phyloP scores from a whole-genome alignment of 805 yeast species.

The Isabelozyma gotoi region DNA sequence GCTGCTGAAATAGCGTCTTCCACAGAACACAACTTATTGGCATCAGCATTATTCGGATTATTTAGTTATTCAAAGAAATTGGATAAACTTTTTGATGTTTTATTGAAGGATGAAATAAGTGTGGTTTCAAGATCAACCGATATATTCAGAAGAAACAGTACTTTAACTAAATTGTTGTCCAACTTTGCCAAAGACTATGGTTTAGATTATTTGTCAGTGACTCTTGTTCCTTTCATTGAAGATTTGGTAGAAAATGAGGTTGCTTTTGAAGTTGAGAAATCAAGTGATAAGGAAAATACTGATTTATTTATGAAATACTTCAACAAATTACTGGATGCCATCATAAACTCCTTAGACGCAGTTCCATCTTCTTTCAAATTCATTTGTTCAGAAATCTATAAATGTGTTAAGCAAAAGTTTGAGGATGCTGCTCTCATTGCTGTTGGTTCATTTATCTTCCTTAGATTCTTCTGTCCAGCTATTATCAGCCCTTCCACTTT shows the following conservation, averaged over 20 bases:
- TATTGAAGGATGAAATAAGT: slow-evolving; percentile 63
- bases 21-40: slow-evolving; percentile 67
- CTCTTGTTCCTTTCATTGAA: slow-evolving; percentile 57
- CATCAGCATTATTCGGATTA: slow-evolving; percentile 60
- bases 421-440: slow-evolving; percentile 62
- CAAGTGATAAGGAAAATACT: slow-evolving; percentile 32
- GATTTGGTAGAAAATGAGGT: slow-evolving; percentile 50
- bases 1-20: slow-evolving; percentile 64
- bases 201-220: slow-evolving; percentile 49
- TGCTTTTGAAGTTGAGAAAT: slow-evolving; percentile 65
- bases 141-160: slow-evolving; percentile 76
- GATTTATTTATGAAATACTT: slow-evolving; percentile 57
- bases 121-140: slow-evolving; percentile 64
- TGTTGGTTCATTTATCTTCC: slow-evolving; percentile 82
- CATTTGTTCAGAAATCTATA: slow-evolving; percentile 66
- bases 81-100: slow-evolving; percentile 49
- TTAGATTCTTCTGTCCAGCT: slow-evolving; percentile 87
- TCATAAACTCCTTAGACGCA: slow-evolving; percentile 50
- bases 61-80: slow-evolving; percentile 39
- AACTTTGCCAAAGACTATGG: slow-evolving; percentile 72
- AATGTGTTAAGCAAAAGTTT: slow-evolving; percentile 57
- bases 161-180: slow-evolving; percentile 75
- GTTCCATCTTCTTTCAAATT: slow-evolving; percentile 74
- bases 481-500: slow-evolving; percentile 80
- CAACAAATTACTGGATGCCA: slow-evolving; percentile 54